Percentiles rank a stretch among this genome's conserved stretches.
Evolutionary conservation across 2,329 filamentous ascomycete species (phyloP).

Genomic region (Aspergillus transmontanensis): DNA sequence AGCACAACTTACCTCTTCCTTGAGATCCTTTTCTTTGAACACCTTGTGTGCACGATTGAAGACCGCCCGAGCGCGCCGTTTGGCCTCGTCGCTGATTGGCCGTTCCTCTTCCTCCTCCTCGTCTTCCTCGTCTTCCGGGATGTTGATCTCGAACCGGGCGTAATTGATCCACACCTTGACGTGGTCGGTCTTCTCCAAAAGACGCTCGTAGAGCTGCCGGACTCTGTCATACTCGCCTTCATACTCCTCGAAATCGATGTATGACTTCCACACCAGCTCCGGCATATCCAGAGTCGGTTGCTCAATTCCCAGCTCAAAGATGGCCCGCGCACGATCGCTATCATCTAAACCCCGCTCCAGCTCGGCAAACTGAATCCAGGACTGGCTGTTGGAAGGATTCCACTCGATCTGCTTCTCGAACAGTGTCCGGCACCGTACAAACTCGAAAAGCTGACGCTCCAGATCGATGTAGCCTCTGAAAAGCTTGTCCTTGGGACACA

Average conservation of each 20-base stretch:
- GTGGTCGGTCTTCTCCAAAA: slow-evolving; percentile 93
- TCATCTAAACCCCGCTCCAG: slow-evolving; percentile 91
- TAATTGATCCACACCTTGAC: slow-evolving; percentile 99
- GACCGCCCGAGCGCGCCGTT: slow-evolving; percentile 75
- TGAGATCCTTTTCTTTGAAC: slow-evolving; percentile 87
- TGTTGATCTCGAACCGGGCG: slow-evolving; percentile 96
- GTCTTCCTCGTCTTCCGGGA: slow-evolving; percentile 72
- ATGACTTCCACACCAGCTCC: slow-evolving; percentile 94
- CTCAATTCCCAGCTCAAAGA: slow-evolving; percentile 85
- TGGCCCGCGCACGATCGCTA: slow-evolving; percentile 80
- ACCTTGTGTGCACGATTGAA: slow-evolving; percentile 83
- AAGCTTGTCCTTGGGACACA: slow-evolving; percentile 93
- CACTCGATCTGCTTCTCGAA: slow-evolving; percentile 94
- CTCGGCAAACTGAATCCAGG: slow-evolving; percentile 96
- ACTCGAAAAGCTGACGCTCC: slow-evolving; percentile 92
- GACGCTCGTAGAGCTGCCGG: slow-evolving; percentile 80
- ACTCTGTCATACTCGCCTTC: slow-evolving; percentile 87
- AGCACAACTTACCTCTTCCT: slow-evolving; percentile 67
- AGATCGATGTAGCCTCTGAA: slow-evolving; percentile 93
- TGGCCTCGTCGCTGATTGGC: slow-evolving; percentile 78
- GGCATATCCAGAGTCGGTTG: slow-evolving; percentile 93
- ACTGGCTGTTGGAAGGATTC: slow-evolving; percentile 86
- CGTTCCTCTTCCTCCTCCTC: slow-evolving; percentile 62
- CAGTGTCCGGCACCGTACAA: slow-evolving; percentile 83
- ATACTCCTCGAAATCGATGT: slow-evolving; percentile 98